Conservation (phyloP, 1,284 basidiomycete species). For the Sanghuangporus baumii region DNA sequence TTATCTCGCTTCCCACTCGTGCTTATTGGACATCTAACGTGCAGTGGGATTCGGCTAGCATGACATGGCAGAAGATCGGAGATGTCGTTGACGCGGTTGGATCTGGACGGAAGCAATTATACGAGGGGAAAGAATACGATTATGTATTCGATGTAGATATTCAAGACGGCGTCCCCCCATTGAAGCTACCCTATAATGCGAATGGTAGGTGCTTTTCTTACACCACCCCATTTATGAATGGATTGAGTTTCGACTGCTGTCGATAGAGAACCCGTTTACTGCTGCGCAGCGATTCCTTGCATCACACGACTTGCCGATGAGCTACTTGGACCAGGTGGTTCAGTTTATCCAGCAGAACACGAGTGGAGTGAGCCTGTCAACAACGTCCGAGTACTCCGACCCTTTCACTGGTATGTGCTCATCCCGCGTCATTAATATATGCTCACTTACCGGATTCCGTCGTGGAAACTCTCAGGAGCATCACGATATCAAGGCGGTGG, state of each 20-base stretch:
- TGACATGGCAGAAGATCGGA: conserved; percentile 89
- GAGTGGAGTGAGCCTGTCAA: conserved; percentile 65
- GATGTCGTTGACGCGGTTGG: conserved; percentile 95
- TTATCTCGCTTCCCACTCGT: neutral
- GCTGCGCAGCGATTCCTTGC: conserved; percentile 90
- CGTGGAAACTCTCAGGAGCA: neutral
- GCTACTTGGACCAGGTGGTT: conserved; percentile 89
- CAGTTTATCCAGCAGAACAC: conserved; percentile 94
- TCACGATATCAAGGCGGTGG: conserved; percentile 1
- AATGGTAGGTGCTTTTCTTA: conserved; percentile 48
- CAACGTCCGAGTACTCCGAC: conserved; percentile 66
- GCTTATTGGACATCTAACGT: conserved; percentile 1
- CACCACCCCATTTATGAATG: conserved; percentile 1
- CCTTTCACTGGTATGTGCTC: conserved; percentile 78
- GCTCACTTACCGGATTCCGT: neutral
- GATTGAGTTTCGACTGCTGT: conserved; percentile 9
- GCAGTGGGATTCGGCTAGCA: conserved; percentile 71
- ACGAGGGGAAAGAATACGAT: conserved; percentile 93
- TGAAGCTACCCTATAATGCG: conserved; percentile 93
- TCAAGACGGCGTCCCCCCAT: conserved; percentile 84
- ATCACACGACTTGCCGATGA: conserved; percentile 76
- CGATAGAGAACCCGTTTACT: conserved; percentile 82
- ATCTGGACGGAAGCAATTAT: conserved; percentile 80
- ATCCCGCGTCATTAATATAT: neutral
- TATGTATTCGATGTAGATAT: conserved; percentile 99